These are phyloP conservation scores for Podospora bellae-mahoneyi DNA, from an alignment of 495 filamentous ascomycete genomes.

Conservation along the genomic window DNA sequence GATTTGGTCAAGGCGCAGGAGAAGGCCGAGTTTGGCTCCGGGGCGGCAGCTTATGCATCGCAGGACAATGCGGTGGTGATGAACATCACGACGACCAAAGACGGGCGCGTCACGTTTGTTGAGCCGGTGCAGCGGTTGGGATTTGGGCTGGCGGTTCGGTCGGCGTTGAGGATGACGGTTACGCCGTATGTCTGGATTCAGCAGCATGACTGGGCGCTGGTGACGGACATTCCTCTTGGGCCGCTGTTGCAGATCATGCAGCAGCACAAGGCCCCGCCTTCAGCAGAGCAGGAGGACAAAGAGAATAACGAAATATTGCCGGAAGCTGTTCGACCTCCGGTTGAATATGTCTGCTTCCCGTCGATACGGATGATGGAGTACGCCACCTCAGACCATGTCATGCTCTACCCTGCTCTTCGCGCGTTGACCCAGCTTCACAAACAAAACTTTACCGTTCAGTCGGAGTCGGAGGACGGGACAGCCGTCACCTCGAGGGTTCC, in stretches of 20 bases:
- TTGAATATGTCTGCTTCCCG: conserved; percentile 43
- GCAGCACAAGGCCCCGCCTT: conserved; percentile 18
- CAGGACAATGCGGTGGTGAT: conserved; percentile 37
- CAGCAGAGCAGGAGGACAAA: neutral
- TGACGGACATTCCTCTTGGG: conserved; percentile 37
- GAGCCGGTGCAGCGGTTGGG: conserved; percentile 43
- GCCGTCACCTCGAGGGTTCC: conserved; percentile 27
- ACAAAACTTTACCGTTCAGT: conserved; percentile 31
- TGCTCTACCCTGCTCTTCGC: conserved; percentile 35
- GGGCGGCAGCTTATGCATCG: conserved; percentile 24
- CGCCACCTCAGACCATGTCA: conserved; percentile 41
- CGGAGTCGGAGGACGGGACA: conserved; percentile 5
- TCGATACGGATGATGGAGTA: conserved; percentile 45
- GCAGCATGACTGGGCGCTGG: conserved; percentile 48
- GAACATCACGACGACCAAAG: conserved; percentile 31
- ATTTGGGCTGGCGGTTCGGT: conserved; percentile 46
- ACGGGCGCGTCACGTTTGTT: conserved; percentile 40
- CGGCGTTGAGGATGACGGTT: conserved; percentile 37
- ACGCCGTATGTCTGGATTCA: conserved; percentile 51
- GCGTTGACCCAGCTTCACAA: conserved; percentile 38
- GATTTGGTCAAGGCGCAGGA: conserved; percentile 21
- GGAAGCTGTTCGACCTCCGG: conserved; percentile 19
- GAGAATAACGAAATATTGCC: neutral
- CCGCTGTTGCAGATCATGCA: conserved; percentile 42
- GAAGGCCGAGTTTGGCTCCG: conserved; percentile 43